These are phyloP conservation scores for Mollisia scopiformis DNA, from an alignment of 2,329 filamentous ascomycete genomes.

Conservation along the genomic window DNA sequence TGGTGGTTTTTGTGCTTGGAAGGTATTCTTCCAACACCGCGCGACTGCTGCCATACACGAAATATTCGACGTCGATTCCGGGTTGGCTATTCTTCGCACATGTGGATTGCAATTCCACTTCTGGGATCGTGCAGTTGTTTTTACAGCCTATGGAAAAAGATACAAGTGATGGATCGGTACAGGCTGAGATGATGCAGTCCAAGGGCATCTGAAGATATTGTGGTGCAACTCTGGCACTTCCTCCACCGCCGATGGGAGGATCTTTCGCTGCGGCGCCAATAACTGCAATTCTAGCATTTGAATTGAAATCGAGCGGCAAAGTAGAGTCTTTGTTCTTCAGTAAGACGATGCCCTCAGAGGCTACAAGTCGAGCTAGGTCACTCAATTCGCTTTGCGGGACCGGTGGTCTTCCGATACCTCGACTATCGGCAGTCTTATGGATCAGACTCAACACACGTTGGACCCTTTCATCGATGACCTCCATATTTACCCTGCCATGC, in stretches of 20 bases:
- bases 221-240: conserved; percentile 29
- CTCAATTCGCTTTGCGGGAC: conserved; percentile 25
- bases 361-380: conserved; percentile 46
- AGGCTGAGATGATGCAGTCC: background rate
- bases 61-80: conserved; percentile 15
- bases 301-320: conserved; percentile 24
- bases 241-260: conserved; percentile 26
- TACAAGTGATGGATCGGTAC: background rate
- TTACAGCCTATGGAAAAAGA: background rate
- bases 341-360: conserved; percentile 29
- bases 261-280: conserved; percentile 26
- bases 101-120: background rate
- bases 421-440: too few relatives aligned
- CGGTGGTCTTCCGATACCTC: background rate
- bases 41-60: background rate
- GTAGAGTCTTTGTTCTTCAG: conserved; percentile 30
- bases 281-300: conserved; percentile 17
- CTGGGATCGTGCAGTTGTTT: background rate
- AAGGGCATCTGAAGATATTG: conserved; percentile 15
- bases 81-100: conserved; percentile 4
- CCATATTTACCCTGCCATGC: background rate
- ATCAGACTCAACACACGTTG: conserved; percentile 12
- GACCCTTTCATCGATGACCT: conserved; percentile 13
- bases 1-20: background rate
- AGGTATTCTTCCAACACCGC: conserved; percentile 6